Evolutionary conservation across 2,329 filamentous ascomycete genomes (phyloP).

Genomic region (Alternaria rosae): DNA sequence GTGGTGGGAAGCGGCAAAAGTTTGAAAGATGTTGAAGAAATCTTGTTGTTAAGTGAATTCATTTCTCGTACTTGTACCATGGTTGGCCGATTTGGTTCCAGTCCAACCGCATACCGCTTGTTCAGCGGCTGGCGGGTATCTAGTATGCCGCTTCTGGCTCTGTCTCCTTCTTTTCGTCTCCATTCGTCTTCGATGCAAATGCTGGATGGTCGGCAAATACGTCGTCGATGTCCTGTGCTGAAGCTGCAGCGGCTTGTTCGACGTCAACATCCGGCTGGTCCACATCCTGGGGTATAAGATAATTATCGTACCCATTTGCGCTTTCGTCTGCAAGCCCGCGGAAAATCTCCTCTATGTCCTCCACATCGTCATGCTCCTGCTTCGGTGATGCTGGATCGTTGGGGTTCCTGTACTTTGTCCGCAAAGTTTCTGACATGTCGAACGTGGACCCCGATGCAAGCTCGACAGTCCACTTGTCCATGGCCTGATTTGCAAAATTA

Average conservation of each 20-base stretch:
- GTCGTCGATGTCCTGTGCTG: not conserved
- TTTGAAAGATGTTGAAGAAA: not conserved
- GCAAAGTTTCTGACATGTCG: conserved; percentile 11
- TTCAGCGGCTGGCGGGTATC: not conserved
- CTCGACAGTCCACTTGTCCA: conserved; percentile 8
- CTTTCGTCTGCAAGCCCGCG: not conserved
- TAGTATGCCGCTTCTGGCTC: not conserved
- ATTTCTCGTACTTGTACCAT: not conserved
- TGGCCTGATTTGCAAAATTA: conserved; percentile 29
- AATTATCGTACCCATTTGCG: not conserved
- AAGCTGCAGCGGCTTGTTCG: not conserved
- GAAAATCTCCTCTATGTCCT: not conserved
- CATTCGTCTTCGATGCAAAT: not conserved
- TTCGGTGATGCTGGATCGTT: not conserved
- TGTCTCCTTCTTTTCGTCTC: not conserved
- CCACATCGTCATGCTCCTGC: not conserved
- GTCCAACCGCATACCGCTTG: not conserved
- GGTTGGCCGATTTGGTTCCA: not conserved
- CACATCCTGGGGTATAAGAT: not conserved
- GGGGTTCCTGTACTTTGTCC: conserved; percentile 6
- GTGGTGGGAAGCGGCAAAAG: not conserved
- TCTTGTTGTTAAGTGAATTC: not conserved
- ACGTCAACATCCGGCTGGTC: not conserved
- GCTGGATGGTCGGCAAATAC: not conserved
- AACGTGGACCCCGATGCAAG: conserved; percentile 1